A percentile compares a stretch with the other conserved stretches of the same genome.
These are phyloP conservation scores for Fraxinus xanthoxyloides DNA, from an alignment of 305 asterid genomes.

Conservation along the genomic window DNA sequence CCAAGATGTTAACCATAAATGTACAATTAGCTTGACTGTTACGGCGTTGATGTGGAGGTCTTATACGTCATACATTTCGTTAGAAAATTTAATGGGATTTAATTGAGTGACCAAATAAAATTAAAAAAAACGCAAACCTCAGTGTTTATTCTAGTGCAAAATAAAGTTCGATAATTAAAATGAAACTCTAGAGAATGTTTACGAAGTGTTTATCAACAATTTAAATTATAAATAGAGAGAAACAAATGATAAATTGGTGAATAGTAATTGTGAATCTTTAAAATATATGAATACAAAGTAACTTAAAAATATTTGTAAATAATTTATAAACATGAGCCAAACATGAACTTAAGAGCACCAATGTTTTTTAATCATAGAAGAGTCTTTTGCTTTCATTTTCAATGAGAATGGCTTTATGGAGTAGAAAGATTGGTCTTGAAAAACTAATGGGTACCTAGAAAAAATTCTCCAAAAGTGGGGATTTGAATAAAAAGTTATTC, in stretches of 20 bases:
- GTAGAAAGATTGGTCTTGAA: not conserved
- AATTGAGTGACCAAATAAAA: not conserved
- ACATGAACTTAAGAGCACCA: not conserved
- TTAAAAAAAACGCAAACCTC: not conserved
- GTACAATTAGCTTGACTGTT: not conserved
- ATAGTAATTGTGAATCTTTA: not conserved
- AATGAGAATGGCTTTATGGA: not conserved
- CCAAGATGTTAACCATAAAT: too few species aligned
- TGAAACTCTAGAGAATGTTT: not conserved
- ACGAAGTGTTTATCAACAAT: too few species aligned
- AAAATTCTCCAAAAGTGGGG: not conserved
- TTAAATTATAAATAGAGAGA: too few species aligned
- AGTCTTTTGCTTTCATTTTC: not conserved
- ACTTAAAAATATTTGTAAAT: too few species aligned
- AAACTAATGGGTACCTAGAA: not conserved
- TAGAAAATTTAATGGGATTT: not conserved
- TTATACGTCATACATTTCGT: not conserved
- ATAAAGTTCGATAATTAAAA: not conserved
- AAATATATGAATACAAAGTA: too few species aligned
- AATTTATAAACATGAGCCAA: not conserved
- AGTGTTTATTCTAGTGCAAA: not conserved
- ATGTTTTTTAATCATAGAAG: not conserved
- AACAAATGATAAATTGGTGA: not conserved
- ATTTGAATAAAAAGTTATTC: not conserved
- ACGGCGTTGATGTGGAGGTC: not conserved